These are phyloP conservation scores for Ustilago nuda DNA, from an alignment of 1,284 basidiomycete species.

Conservation along the genomic window DNA sequence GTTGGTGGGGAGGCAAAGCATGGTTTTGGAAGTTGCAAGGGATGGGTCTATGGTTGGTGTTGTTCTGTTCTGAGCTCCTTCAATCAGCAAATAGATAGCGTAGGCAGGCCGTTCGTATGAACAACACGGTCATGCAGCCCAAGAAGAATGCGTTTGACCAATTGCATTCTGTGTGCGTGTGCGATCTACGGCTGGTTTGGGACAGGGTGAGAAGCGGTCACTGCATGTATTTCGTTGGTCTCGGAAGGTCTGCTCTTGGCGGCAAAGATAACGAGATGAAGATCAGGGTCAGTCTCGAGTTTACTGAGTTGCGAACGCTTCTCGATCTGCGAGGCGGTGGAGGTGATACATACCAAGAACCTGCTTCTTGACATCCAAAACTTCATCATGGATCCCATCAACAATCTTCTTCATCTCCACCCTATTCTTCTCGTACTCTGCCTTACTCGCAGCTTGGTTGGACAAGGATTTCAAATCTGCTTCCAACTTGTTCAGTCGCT, in stretches of 20 bases:
- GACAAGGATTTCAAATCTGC: slow-evolving; percentile 50
- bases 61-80: slow-evolving; percentile 29
- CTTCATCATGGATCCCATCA: slow-evolving; percentile 54
- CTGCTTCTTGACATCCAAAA: slow-evolving; percentile 48
- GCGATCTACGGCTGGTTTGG: neutral
- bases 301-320: neutral
- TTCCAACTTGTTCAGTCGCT: slow-evolving; percentile 51
- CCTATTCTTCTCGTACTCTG: slow-evolving; percentile 41
- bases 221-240: slow-evolving; percentile 56
- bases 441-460: slow-evolving; percentile 25
- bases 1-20: slow-evolving; percentile 34
- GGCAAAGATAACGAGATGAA: neutral
- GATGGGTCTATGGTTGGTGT: slow-evolving; percentile 45
- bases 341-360: slow-evolving; percentile 33
- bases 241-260: slow-evolving; percentile 30
- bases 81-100: neutral
- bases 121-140: neutral
- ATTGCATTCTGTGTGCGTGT: neutral
- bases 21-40: slow-evolving; percentile 46
- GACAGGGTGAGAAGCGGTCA: slow-evolving; percentile 2
- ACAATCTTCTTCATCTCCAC: slow-evolving; percentile 49
- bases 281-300: neutral
- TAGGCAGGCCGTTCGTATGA: too few species aligned
- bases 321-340: neutral
- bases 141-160: neutral